Evolutionary conservation across 1,139 yeast species (phyloP).

Genomic region (Lizanozyma gosingica): DNA sequence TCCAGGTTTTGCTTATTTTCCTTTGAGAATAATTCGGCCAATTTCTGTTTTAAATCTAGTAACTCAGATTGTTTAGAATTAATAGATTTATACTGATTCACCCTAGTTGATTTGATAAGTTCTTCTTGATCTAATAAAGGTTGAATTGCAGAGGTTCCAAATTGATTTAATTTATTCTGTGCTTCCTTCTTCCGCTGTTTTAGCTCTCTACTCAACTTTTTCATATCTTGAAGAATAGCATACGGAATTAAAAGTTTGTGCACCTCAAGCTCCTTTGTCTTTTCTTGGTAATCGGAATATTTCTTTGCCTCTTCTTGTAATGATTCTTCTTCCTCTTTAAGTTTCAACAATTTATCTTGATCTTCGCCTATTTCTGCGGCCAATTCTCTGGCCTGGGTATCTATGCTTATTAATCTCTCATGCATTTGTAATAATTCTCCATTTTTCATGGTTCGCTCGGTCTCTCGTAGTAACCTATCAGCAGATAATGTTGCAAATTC

Average conservation of each 20-base stretch:
- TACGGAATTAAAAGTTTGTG: conserved; percentile 52
- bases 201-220: conserved; percentile 28
- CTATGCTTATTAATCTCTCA: conserved; percentile 45
- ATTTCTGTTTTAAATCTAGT: conserved; percentile 1
- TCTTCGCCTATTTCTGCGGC: conserved; percentile 19
- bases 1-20: background rate
- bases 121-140: conserved; percentile 21
- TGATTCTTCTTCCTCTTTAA: conserved; percentile 20
- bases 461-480: conserved; percentile 63
- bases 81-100: background rate
- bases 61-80: background rate
- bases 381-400: conserved; percentile 26
- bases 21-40: background rate
- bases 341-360: conserved; percentile 19
- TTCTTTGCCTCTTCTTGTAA: conserved; percentile 32
- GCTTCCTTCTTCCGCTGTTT: conserved; percentile 36
- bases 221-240: conserved; percentile 49
- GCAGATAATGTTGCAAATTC: conserved; percentile 82
- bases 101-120: conserved; percentile 4
- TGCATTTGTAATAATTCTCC: conserved; percentile 52
- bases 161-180: conserved; percentile 21
- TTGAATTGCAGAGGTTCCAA: conserved; percentile 13
- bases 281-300: conserved; percentile 29
- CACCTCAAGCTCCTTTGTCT: conserved; percentile 34
- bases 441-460: conserved; percentile 73